Conservation (phyloP, 2,329 filamentous ascomycete genomes). For the Dendrostoma leiphaemia region DNA sequence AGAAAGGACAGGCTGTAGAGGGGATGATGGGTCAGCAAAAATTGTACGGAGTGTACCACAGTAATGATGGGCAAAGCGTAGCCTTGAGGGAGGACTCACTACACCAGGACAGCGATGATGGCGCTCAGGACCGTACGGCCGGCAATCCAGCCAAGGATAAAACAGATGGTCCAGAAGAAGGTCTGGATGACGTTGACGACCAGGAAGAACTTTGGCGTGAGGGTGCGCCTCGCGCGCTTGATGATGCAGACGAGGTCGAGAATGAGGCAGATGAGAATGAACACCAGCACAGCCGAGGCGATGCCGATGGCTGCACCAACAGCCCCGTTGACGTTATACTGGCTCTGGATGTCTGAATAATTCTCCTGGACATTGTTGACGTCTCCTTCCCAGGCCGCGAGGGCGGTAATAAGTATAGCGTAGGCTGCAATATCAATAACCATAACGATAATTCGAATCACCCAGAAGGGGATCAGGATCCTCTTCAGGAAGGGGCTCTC, state of each 20-base stretch:
- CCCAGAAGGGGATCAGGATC: slow-evolving; percentile 33
- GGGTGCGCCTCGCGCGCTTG: slow-evolving; percentile 29
- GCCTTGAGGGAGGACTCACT: slow-evolving; percentile 22
- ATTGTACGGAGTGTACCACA: no score
- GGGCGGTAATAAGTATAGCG: slow-evolving; percentile 20
- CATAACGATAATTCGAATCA: slow-evolving; percentile 31
- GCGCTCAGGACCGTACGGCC: slow-evolving; percentile 14
- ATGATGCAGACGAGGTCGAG: slow-evolving; percentile 32
- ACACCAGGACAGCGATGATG: slow-evolving; percentile 24
- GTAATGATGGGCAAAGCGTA: no score
- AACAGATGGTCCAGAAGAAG: slow-evolving; percentile 25
- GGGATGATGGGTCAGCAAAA: no score
- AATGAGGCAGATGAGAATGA: slow-evolving; percentile 27
- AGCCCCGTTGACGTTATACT: slow-evolving; percentile 19
- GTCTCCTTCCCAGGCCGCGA: slow-evolving; percentile 22
- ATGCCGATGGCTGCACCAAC: slow-evolving; percentile 23
- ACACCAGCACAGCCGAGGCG: slow-evolving; percentile 23
- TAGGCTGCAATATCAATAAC: slow-evolving; percentile 25
- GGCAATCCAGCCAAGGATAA: slow-evolving; percentile 27
- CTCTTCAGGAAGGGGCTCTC: slow-evolving; percentile 33
- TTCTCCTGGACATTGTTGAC: slow-evolving; percentile 8
- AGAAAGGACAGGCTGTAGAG: slow-evolving; percentile 31
- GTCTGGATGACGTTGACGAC: slow-evolving; percentile 29
- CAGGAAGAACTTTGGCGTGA: slow-evolving; percentile 33
- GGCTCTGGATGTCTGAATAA: neutral